Conservation (phyloP, 352 stramenopile species). For the Phytophthora boehmeriae region DNA sequence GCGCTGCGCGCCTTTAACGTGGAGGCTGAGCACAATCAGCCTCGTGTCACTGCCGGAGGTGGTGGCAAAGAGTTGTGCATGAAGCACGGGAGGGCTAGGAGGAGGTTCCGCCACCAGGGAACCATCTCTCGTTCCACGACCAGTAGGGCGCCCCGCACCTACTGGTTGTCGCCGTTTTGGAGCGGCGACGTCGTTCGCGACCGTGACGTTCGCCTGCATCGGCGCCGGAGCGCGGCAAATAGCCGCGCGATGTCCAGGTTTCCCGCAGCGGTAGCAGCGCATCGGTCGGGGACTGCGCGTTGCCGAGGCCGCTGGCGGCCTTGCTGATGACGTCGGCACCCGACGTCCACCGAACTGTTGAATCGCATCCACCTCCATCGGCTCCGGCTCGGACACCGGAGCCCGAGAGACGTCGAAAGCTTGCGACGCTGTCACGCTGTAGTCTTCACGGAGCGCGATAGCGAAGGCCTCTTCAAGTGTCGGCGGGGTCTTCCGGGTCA, state of each 20-base stretch:
- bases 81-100: too few relatives aligned
- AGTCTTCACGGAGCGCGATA: slow-evolving; percentile 18
- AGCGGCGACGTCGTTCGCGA: slow-evolving; percentile 14
- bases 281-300: not conserved
- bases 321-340: not conserved
- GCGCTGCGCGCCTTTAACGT: too few relatives aligned
- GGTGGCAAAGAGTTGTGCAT: too few relatives aligned
- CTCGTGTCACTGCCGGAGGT: too few relatives aligned
- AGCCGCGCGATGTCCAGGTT: too few relatives aligned
- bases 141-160: too few relatives aligned
- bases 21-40: too few relatives aligned
- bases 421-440: slow-evolving; percentile 19
- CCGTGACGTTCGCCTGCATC: not conserved
- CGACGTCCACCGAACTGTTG: not conserved
- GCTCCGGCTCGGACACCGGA: not conserved
- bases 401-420: not conserved
- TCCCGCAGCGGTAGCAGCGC: slow-evolving; percentile 6
- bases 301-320: not conserved
- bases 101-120: too few relatives aligned
- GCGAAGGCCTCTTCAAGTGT: slow-evolving; percentile 19
- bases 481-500: slow-evolving; percentile 9
- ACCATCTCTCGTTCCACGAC: too few relatives aligned
- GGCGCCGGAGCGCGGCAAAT: too few relatives aligned
- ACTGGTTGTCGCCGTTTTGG: too few relatives aligned
- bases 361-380: slow-evolving; percentile 14